Evolutionary conservation across 208 protist genomes (phyloP), one percentile per base, ranked within the genome.

Genomic region (Trichomonas vaginalis): DNA sequence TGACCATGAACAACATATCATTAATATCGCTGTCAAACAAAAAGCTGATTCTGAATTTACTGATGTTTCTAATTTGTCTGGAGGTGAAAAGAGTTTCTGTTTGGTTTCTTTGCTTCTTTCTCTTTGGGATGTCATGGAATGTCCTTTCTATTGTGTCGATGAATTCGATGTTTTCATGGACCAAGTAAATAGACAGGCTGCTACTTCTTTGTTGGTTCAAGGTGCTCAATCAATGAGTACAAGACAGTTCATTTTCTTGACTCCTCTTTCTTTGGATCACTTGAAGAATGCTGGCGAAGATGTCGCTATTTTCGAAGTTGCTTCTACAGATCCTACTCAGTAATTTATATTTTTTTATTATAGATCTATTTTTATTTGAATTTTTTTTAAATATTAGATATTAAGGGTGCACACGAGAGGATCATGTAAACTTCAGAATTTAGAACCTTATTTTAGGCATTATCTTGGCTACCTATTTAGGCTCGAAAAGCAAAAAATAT

Each of bases 111-210:
- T 92, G 12, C 27, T 92, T 0, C 45, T 92, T 8, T 48, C 86
- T 14, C 86, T 92, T 48, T 92, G 86, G 86, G 86, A 92, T 45
- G 86, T 92, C 17, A 92, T 92, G 86, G 86, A 92, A 32, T 92
- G 86, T 39, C 86, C 86, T 15, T 92, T 92, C n/a, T 92, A 92
- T 32, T 92, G 86, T 27, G 86, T 92, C 17, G 86, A 92, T 39
- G 86, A 92, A 47, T 92, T 92, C 27, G 86, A 92, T 39, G 86
- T 92, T 8, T 92, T 48, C 46, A 92, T 92, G 86, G 86, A 92
- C 17, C 45, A 45, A 0, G 27, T 92, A 1, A 92, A 92, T 32
- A 92, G 86, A 92, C 86, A 92, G 27, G 86, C 86, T 17, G 86
- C 86, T 12, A 92, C 86, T 35, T 48, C 27, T 35, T n/a, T 92